Percentiles rank a stretch among this genome's conserved stretches.
These are phyloP conservation scores for Xylaria sp. DNA, from an alignment of 2,329 filamentous ascomycete genomes.

Conservation along the genomic window DNA sequence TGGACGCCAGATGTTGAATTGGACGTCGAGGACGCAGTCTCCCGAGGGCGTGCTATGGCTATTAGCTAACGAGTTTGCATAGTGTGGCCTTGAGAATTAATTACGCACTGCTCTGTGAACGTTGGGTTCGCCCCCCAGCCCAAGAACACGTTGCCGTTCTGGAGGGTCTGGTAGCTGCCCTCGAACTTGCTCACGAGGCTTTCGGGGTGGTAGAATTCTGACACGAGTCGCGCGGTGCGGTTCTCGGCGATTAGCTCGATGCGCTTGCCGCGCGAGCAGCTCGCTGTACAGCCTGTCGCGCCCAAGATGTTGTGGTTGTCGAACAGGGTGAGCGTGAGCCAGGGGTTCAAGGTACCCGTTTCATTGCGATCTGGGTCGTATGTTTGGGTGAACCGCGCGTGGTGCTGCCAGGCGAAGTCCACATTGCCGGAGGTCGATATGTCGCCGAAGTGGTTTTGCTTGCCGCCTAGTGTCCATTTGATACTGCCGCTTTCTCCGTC, in stretches of 20 bases:
- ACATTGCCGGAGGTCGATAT: conserved; percentile 19
- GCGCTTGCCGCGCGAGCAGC: conserved; percentile 25
- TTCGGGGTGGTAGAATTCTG: conserved; percentile 28
- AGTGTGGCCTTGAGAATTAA: no score
- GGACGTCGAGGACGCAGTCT: conserved; percentile 41
- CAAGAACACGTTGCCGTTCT: conserved; percentile 36
- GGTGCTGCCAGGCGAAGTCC: conserved; percentile 31
- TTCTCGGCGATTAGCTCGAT: conserved; percentile 26
- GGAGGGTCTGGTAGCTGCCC: conserved; percentile 21
- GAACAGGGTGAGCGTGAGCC: conserved; percentile 31
- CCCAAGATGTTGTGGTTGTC: conserved; percentile 56
- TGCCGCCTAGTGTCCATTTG: conserved; percentile 30
- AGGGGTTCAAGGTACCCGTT: no score
- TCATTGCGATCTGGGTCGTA: no score
- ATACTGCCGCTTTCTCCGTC: conserved; percentile 16
- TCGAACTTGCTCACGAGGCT: conserved; percentile 20
- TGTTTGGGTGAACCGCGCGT: conserved; percentile 30
- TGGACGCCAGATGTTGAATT: conserved; percentile 41
- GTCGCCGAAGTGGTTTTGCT: conserved; percentile 28
- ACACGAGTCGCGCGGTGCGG: conserved; percentile 21
- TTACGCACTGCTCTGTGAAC: conserved; percentile 43
- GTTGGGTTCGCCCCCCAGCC: conserved; percentile 44
- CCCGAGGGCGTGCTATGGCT: conserved; percentile 34
- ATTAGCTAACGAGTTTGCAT: no score
- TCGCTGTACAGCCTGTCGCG: conserved; percentile 50